Evolutionary conservation across 257 asterid genomes (phyloP), one percentile per base, ranked within the genome.

Genomic region (Echium plantagineum): DNA sequence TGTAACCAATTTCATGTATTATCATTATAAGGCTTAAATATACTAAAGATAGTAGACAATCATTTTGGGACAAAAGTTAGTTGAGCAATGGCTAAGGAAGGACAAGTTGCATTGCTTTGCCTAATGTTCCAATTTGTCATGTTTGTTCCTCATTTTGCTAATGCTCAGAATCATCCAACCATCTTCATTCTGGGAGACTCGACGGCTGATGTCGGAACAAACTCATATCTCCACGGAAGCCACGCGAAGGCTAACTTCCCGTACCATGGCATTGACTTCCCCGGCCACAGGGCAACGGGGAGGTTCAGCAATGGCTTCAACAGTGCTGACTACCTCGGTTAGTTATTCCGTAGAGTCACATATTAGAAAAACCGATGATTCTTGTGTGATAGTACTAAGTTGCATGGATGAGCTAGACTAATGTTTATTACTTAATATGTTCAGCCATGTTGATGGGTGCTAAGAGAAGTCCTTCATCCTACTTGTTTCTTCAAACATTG

Each of bases 191-290:
- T 87, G 5, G 96, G 96, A 2, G 89, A 84, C 67, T 87, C 96
- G 4, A 87, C 96, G 6, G 96, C 84, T 0, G 96, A 87, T 28
- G 91, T 84, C 19, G 96, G 96, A 69, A 87, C 94, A 1, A 84
- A 87, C 48, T 65, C 74, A 19, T 75, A 63, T 69, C 55, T 82
- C 61, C 63, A 73, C 0, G 30, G 51, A 12, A 78, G 72, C 51
- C 2, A 3, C 5, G 75, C 58, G 5, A 72, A 74, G 58, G 89
- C 95, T 15, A 70, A 87, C 58, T 77, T 80, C 56, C 78, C 84
- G 20, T 61, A 57, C 38, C 57, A 87, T 52, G 94, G 94, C 46
- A 70, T 87, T 15, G 94, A 84, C 69, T 87, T 78, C 72, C 88
- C 90, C 32, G 20, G 66, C 5, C 72, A 78, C 2, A 73, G 74